Base-by-base conservation (phyloP, 805 yeast species). In the Metschnikowia peoriensis region DNA sequence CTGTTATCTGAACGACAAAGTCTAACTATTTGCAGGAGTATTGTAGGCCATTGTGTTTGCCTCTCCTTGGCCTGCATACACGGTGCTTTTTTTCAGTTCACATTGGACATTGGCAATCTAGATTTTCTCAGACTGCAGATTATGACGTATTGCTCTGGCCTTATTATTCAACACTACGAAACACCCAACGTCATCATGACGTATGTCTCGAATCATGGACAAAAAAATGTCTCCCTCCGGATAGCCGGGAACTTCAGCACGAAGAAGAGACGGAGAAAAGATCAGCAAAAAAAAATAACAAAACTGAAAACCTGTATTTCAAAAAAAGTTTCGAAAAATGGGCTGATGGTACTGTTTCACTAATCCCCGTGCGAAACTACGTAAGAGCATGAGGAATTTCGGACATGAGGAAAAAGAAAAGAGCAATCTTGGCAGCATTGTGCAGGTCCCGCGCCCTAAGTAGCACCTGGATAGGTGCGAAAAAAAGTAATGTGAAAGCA, bases 171-270 rank as follows among this genome's bases (percentile, higher is more conserved):
- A 4, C 27, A 12, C 11, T 11, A 12, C 28, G 39, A 15, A 12
- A n/a, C 38, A 12, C 41, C 16, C 22, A 35, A 50, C 53, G 53
- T 50, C 53, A 50, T 50, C 9, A 50, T 50, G 53, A 50, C 53
- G 53, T 50, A 50, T 39, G 46, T 28, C 27, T 22, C n/a, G 43
- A 38, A 22, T 41, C 35, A 9, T 28, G 38, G 40, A 11, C 37
- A 22, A 46, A 46, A 32, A 32, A 32, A 32, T 32, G 35, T 32
- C 35, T 32, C 35, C 35, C 35, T 32, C 35, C 35, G 35, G 12
- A 6, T 10, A 12, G 10, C 35, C 35, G 32, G n/a, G n/a, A 41
- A 22, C 22, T 22, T 22, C 22, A 22, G 22, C 22, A 22, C 4
- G 22, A 22, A 22, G 22, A 22, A 22, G 22, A 22, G 22, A 22